A percentile compares a stretch with the other conserved stretches of the same genome.
These are phyloP conservation scores for Zostera marina DNA, from an alignment of 116 monocot species.

Conservation along the genomic window DNA sequence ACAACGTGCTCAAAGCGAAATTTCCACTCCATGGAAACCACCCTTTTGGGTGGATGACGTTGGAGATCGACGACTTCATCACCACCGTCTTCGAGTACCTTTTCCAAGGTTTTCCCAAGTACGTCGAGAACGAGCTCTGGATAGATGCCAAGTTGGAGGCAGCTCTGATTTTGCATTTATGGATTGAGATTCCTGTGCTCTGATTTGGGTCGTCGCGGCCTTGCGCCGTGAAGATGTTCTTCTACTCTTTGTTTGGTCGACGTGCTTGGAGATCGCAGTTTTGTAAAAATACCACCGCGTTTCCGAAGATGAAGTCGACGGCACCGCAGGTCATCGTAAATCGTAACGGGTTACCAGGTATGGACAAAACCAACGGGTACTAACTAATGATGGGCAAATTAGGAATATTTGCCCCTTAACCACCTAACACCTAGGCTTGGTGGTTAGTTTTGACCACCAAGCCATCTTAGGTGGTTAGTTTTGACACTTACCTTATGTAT, in stretches of 20 bases:
- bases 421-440: too few species aligned
- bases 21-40: slow-evolving; percentile 46
- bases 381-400: too few species aligned
- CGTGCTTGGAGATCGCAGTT: slow-evolving; percentile 23
- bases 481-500: too few species aligned
- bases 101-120: slow-evolving; percentile 52
- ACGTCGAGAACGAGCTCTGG: slow-evolving; percentile 15
- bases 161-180: slow-evolving; percentile 14
- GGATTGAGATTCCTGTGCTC: slow-evolving; percentile 39
- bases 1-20: slow-evolving; percentile 34
- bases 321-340: too few species aligned
- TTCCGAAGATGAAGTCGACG: slow-evolving; percentile 69
- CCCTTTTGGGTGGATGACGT: slow-evolving; percentile 27
- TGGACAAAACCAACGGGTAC: too few species aligned
- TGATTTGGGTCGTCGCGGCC: slow-evolving; percentile 36
- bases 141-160: slow-evolving; percentile 9
- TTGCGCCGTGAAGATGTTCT: slow-evolving; percentile 34
- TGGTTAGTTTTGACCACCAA: too few species aligned
- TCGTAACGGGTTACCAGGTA: too few species aligned
- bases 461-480: too few species aligned
- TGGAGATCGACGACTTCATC: slow-evolving; percentile 18
- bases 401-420: too few species aligned
- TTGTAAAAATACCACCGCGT: slow-evolving; percentile 39
- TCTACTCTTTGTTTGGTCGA: slow-evolving; percentile 16
- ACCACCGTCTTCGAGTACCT: slow-evolving; percentile 39